These are phyloP conservation scores for Bipolaris zeicola DNA, from an alignment of 2,329 filamentous ascomycete species.

Conservation along the genomic window DNA sequence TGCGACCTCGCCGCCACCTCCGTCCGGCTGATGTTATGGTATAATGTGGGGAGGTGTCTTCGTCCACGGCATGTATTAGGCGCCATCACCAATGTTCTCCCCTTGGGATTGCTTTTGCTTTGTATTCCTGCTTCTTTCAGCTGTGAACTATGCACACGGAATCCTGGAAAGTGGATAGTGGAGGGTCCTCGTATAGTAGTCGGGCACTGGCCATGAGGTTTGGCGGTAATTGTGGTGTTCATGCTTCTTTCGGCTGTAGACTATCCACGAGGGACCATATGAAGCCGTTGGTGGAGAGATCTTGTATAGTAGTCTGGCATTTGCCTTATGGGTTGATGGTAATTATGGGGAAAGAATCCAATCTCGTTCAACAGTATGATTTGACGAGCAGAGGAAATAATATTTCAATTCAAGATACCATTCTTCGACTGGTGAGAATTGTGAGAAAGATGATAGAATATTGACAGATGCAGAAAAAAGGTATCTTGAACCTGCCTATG, in stretches of 20 bases:
- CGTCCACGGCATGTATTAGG: not conserved
- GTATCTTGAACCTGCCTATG: not conserved
- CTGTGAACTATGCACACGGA: not conserved
- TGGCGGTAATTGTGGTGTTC: too few relatives aligned
- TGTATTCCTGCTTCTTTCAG: not conserved
- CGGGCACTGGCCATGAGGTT: not conserved
- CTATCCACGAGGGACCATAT: too few relatives aligned
- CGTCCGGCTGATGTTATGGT: not conserved
- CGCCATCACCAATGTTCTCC: too few relatives aligned
- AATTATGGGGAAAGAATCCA: too few relatives aligned
- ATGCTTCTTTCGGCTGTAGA: not conserved
- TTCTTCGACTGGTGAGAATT: not conserved
- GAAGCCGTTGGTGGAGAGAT: not conserved
- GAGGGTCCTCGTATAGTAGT: not conserved
- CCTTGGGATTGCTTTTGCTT: too few relatives aligned
- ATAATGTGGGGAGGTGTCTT: not conserved
- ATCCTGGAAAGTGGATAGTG: not conserved
- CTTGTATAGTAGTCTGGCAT: not conserved
- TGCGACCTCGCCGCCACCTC: not conserved
- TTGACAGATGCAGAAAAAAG: not conserved
- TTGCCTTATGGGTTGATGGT: not conserved
- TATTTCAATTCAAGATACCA: not conserved
- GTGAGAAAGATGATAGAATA: not conserved
- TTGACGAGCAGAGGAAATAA: not conserved
- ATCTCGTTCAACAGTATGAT: too few relatives aligned